These are phyloP conservation scores for Colletotrichum aenigma DNA, from an alignment of 2,329 filamentous ascomycete species.

Conservation along the genomic window DNA sequence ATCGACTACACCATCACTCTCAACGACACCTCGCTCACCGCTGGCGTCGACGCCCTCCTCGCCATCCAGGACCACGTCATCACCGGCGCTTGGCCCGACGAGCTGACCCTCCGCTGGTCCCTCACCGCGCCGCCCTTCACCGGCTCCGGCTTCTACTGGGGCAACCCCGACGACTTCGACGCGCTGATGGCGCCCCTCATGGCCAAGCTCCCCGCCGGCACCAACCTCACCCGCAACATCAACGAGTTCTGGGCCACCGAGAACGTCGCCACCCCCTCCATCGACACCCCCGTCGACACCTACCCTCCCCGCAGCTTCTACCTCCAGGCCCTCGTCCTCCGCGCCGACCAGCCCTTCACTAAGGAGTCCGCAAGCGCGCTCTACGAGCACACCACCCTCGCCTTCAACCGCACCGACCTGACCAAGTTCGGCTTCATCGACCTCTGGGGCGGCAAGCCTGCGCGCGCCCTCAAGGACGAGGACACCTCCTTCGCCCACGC, in stretches of 20 bases:
- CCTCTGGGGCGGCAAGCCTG: constrained; percentile 17
- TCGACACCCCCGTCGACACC: constrained; percentile 8
- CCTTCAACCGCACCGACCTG: constrained; percentile 21
- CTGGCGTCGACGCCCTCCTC: constrained; percentile 13
- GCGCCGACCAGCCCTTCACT: constrained; percentile 19
- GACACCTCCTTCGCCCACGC: constrained; percentile 42
- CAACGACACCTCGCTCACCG: not conserved
- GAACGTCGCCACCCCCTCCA: constrained; percentile 16
- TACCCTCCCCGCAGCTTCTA: constrained; percentile 19
- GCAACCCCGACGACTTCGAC: constrained; percentile 19
- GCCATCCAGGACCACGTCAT: constrained; percentile 19
- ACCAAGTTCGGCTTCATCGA: constrained; percentile 19
- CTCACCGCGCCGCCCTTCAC: constrained; percentile 11
- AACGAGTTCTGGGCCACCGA: constrained; percentile 19
- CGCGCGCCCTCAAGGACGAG: constrained; percentile 34
- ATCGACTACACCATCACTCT: constrained; percentile 19
- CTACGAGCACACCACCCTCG: constrained; percentile 7
- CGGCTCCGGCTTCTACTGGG: constrained; percentile 20
- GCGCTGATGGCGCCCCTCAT: constrained; percentile 12
- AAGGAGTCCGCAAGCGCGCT: constrained; percentile 7
- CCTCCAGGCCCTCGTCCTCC: constrained; percentile 19
- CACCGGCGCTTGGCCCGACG: constrained; percentile 12
- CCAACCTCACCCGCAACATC: constrained; percentile 9
- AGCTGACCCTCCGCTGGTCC: constrained; percentile 18
- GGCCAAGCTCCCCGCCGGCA: constrained; percentile 4